Percentiles rank a stretch among this genome's conserved stretches.
phyloP scores from a whole-genome alignment of 495 filamentous ascomycete species.

The Pseudomonodictys pantanalensis region DNA sequence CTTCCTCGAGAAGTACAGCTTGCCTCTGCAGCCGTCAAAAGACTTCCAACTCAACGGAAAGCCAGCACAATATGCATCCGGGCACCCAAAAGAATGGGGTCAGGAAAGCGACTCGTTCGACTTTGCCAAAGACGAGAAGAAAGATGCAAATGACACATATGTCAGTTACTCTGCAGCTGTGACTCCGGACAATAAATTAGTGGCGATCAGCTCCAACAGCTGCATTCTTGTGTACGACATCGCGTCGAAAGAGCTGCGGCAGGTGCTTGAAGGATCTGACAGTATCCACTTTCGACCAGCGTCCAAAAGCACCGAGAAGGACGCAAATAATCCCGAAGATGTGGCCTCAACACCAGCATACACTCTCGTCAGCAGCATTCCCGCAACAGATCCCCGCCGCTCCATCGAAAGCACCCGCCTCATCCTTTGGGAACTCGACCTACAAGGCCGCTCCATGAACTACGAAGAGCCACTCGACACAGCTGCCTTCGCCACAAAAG shows the following conservation, averaged over 20 bases:
- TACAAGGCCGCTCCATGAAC: slow-evolving; percentile 11
- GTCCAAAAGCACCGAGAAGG: neutral
- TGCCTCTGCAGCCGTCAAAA: too few species aligned
- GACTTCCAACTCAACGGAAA: slow-evolving; percentile 5
- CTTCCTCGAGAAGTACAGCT: too few species aligned
- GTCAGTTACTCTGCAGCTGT: neutral
- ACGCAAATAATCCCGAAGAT: neutral
- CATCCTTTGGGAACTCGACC: slow-evolving; percentile 22
- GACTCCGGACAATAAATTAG: slow-evolving; percentile 4
- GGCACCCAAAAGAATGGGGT: slow-evolving; percentile 10
- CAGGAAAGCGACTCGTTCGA: neutral
- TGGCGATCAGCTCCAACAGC: slow-evolving; percentile 10
- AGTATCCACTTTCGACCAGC: slow-evolving; percentile 4
- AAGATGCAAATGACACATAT: neutral
- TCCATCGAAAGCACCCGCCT: neutral
- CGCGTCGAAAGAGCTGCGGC: slow-evolving; percentile 1
- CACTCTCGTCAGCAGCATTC: slow-evolving; percentile 10
- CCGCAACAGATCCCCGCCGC: neutral
- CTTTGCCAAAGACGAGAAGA: neutral
- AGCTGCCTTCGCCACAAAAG: slow-evolving; percentile 5
- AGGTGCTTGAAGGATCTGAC: slow-evolving; percentile 9
- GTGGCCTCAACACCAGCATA: slow-evolving; percentile 2
- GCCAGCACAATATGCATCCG: neutral
- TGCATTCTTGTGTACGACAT: slow-evolving; percentile 11
- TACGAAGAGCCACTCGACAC: slow-evolving; percentile 19